phyloP scores from a whole-genome alignment of 1,284 basidiomycete species.

The Ustilago cynodontis region DNA sequence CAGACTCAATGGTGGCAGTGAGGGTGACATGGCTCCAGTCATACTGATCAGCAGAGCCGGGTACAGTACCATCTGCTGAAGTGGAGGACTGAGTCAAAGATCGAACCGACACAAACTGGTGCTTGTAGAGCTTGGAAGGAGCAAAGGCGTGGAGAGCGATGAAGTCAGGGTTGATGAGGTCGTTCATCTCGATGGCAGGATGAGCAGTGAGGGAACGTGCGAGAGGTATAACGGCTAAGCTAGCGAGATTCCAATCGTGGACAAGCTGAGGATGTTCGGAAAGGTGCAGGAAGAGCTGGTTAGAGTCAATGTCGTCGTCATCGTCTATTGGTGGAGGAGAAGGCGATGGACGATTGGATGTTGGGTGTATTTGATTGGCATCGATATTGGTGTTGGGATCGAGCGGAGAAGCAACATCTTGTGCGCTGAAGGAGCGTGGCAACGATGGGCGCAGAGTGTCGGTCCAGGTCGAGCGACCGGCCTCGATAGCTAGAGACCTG shows the following conservation, averaged over 20 bases:
- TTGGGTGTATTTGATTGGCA: neutral
- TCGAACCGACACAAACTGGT: conserved; percentile 44
- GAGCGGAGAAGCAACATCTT: conserved; percentile 13
- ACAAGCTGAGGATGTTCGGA: conserved; percentile 20
- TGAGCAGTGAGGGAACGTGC: conserved; percentile 18
- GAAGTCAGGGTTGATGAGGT: conserved; percentile 20
- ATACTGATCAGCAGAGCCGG: conserved; percentile 2
- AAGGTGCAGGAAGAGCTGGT: conserved; percentile 28
- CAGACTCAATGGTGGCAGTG: conserved; percentile 30
- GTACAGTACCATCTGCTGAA: neutral
- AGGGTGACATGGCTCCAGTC: conserved; percentile 27
- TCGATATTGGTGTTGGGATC: conserved; percentile 3
- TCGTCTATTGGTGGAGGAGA: conserved; percentile 25
- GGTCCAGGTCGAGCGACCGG: conserved; percentile 4
- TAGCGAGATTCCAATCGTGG: conserved; percentile 30
- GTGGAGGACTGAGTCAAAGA: conserved; percentile 9
- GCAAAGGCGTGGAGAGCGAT: conserved; percentile 41
- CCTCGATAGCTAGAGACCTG: conserved; percentile 32
- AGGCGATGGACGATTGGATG: neutral
- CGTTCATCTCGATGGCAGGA: neutral
- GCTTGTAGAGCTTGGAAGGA: conserved; percentile 39
- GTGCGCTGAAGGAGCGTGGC: conserved; percentile 29
- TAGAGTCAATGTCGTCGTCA: conserved; percentile 40
- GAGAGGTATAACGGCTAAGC: conserved; percentile 26
- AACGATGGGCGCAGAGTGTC: conserved; percentile 7